Percentiles rank a stretch among this genome's conserved stretches.
phyloP scores from a whole-genome alignment of 768 basidiomycete genomes.

The Bullera alba region DNA sequence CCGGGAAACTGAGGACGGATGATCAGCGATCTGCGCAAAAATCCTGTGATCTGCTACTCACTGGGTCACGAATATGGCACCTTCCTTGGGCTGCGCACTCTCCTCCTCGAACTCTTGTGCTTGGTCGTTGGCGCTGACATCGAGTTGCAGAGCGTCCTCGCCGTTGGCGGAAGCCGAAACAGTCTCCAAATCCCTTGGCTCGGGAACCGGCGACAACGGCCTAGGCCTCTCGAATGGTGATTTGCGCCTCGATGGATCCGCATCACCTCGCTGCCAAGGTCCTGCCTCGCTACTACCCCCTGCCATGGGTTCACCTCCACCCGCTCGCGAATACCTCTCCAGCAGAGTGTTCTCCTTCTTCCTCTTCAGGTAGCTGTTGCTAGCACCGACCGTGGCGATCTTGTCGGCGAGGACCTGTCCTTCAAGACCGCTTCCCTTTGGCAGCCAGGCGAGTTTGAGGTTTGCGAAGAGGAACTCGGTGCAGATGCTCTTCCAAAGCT shows the following conservation, averaged over 20 bases:
- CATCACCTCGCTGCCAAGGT: constrained; percentile 37
- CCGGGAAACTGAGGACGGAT: constrained; percentile 37
- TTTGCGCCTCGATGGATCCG: constrained; percentile 30
- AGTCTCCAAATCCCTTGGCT: neutral
- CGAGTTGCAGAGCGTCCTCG: neutral
- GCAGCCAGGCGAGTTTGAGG: constrained; percentile 44
- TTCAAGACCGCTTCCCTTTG: constrained; percentile 32
- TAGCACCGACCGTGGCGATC: constrained; percentile 38
- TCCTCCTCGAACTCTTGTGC: constrained; percentile 13
- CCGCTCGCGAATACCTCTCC: constrained; percentile 20
- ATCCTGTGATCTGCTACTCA: constrained; percentile 6
- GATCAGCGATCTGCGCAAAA: constrained; percentile 1
- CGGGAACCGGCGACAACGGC: constrained; percentile 7
- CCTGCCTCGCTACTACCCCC: constrained; percentile 30
- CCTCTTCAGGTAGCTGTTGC: constrained; percentile 38
- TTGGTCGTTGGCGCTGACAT: neutral
- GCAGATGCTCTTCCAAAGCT: constrained; percentile 36
- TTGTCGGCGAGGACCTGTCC: constrained; percentile 41
- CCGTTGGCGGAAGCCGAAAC: neutral
- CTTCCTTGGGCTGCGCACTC: constrained; percentile 16
- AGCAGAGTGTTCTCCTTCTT: constrained; percentile 28
- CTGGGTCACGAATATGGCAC: constrained; percentile 40
- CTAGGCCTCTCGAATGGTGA: constrained; percentile 19
- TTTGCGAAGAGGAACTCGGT: constrained; percentile 31
- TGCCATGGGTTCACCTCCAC: constrained; percentile 28